Evolutionary conservation across 768 basidiomycete genomes (phyloP).

Genomic region (Russula brevipes): DNA sequence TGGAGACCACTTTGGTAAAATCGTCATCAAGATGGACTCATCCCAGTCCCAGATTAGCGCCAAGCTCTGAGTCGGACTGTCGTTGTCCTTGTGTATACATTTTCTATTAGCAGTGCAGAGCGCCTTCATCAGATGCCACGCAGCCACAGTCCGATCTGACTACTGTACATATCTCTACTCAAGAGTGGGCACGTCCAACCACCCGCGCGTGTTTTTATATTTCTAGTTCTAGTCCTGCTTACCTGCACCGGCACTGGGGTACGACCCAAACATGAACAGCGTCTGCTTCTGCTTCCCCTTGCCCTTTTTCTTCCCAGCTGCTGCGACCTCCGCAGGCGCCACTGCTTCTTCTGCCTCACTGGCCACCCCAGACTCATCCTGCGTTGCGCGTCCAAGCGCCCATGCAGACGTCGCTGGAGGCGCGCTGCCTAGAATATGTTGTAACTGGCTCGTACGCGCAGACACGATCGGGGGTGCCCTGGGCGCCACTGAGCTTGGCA

Average conservation of each 20-base stretch:
- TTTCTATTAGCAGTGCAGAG: too few species aligned
- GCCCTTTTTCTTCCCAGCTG: conserved; percentile 59
- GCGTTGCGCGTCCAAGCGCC: conserved; percentile 24
- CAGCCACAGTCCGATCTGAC: background rate
- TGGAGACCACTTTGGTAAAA: conserved; percentile 74
- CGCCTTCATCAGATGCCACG: background rate
- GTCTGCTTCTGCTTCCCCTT: conserved; percentile 86
- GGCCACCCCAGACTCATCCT: conserved; percentile 17
- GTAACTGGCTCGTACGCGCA: conserved; percentile 60
- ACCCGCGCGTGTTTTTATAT: background rate
- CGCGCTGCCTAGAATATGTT: conserved; percentile 57
- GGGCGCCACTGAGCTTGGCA: conserved; percentile 45
- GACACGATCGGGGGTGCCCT: conserved; percentile 43
- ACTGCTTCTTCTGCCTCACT: conserved; percentile 6
- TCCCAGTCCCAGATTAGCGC: background rate
- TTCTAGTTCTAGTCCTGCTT: background rate
- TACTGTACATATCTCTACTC: background rate
- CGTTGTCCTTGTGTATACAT: too few species aligned
- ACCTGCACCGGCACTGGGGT: conserved; percentile 34
- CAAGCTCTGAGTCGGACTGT: conserved; percentile 7
- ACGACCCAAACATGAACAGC: conserved; percentile 60
- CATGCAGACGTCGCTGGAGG: conserved; percentile 34
- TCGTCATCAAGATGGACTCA: conserved; percentile 48
- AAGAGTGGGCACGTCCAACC: background rate
- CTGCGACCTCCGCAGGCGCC: background rate